phyloP scores from a whole-genome alignment of 2,329 filamentous ascomycete species.

The Aspergillus pseudoviridinutans region DNA sequence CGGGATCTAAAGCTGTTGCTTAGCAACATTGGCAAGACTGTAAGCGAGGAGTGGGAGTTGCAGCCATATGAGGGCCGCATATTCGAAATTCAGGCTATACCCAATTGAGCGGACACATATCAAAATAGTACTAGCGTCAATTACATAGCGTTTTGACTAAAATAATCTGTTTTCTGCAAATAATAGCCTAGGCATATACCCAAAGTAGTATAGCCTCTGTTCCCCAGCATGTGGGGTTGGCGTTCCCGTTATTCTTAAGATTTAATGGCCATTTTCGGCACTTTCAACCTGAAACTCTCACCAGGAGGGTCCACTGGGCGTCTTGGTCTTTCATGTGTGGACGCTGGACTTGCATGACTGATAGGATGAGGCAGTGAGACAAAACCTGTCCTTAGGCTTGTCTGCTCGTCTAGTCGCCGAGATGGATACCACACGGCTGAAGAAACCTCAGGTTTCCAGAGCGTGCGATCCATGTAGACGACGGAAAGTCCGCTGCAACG shows the following conservation, averaged over 20 bases:
- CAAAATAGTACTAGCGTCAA: not conserved
- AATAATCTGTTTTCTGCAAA: not conserved
- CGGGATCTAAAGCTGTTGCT: constrained; percentile 19
- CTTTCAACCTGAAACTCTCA: not conserved
- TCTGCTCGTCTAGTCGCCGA: not conserved
- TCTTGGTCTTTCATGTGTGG: too few relatives aligned
- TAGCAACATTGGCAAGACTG: constrained; percentile 16
- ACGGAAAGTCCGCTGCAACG: constrained; percentile 47
- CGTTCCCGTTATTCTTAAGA: not conserved
- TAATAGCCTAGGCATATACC: not conserved
- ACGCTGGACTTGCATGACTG: too few relatives aligned
- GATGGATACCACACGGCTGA: not conserved
- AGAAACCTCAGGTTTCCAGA: constrained; percentile 11
- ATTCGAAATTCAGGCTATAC: constrained; percentile 16
- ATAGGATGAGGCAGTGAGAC: not conserved
- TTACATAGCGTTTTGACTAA: not conserved
- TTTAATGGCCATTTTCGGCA: not conserved
- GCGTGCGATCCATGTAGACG: constrained; percentile 48
- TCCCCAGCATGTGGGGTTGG: not conserved
- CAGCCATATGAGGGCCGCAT: constrained; percentile 33
- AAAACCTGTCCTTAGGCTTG: not conserved
- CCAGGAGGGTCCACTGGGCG: not conserved
- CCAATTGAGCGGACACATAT: not conserved
- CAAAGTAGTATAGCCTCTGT: not conserved
- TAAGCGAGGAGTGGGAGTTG: constrained; percentile 16